Percentiles rank a stretch among this genome's conserved stretches.
phyloP scores from a whole-genome alignment of 805 yeast species.

The Pachysolen tannophilus region DNA sequence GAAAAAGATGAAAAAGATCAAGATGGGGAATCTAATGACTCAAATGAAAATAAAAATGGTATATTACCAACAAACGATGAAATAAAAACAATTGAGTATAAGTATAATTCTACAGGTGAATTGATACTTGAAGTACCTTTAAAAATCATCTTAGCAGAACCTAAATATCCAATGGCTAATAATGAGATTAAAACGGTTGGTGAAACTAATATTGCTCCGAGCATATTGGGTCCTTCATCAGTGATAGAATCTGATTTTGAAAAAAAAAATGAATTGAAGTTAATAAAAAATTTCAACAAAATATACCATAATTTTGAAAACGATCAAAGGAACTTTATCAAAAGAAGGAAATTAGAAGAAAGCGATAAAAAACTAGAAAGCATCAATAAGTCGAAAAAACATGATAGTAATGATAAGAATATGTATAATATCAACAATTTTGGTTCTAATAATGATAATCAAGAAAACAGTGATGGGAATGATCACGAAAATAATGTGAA shows the following conservation, averaged over 20 bases:
- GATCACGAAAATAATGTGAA: conserved; percentile 17
- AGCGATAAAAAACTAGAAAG: conserved; percentile 63
- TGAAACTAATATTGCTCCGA: conserved; percentile 4
- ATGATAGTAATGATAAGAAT: conserved; percentile 15
- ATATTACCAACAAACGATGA: conserved; percentile 11
- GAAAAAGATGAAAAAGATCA: conserved; percentile 9
- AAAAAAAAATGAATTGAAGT: conserved; percentile 24
- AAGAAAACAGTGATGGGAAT: conserved; percentile 13
- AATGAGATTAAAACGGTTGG: conserved; percentile 2
- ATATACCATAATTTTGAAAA: conserved; percentile 72
- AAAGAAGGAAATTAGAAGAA: conserved; percentile 70
- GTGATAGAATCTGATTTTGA: conserved; percentile 35
- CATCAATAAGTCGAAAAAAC: conserved; percentile 16
- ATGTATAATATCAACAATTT: too few species aligned
- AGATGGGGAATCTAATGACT: conserved; percentile 6
- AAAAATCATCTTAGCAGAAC: conserved; percentile 1
- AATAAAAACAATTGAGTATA: conserved; percentile 6
- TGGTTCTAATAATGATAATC: conserved; percentile 11
- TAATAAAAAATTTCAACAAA: conserved; percentile 59
- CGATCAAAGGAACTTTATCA: conserved; percentile 67
- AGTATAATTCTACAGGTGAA: conserved; percentile 23
- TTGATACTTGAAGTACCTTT: conserved; percentile 26
- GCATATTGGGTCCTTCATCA: conserved; percentile 24
- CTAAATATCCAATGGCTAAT: neutral
- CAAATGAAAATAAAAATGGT: conserved; percentile 11